Base-by-base conservation (phyloP, 352 stramenopile species). In the Phytopythium cucurbitacearum region DNA sequence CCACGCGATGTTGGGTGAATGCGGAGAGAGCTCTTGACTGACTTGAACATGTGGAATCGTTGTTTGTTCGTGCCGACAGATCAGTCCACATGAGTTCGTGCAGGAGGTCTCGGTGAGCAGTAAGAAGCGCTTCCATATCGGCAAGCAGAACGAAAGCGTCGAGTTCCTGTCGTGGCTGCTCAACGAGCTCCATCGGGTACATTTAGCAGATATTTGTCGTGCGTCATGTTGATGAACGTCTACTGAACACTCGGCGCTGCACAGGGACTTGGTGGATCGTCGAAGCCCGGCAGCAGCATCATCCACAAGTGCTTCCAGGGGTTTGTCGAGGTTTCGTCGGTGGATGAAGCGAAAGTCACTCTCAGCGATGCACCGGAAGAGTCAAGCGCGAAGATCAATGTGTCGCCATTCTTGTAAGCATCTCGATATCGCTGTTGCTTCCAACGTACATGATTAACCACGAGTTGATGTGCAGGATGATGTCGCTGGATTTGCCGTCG, bases 101-200 rank as follows among this genome's bases (percentile, higher is more conserved):
- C 94, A 99, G 65, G 94, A 91, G 52, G 89, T 99, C 35, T 94
- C 83, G 1, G 80, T 96, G 40, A 94, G 85, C 42, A 98, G 91
- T 51, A 98, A 99, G 48, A 98, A 98, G 61, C 77, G 79, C n/a
- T 99, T 99, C 71, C 75, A 91, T 35, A 87, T 99, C 4, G 96
- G 95, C 28, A 77, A 89, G 48, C 91, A 98, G 62, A 89, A 88
- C 13, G 97, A 99, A 51, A 94, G 89, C 40, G 84, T 97, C 28
- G 94, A 99, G 54, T 98, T 99, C 43, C 72, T 99, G 41, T 85
- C 90, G 28, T 99, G 96, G 96, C 79, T 99, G 16, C 60, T 99
- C 48, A 97, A 98, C 60, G 79, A 96, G 47, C 65, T 99, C 15
- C 95, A 99, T 61, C 82, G 80, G 43, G 83, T 90, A 69, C 42